phyloP scores from a whole-genome alignment of 345 rosid genomes.

The Barbarea vulgaris region DNA sequence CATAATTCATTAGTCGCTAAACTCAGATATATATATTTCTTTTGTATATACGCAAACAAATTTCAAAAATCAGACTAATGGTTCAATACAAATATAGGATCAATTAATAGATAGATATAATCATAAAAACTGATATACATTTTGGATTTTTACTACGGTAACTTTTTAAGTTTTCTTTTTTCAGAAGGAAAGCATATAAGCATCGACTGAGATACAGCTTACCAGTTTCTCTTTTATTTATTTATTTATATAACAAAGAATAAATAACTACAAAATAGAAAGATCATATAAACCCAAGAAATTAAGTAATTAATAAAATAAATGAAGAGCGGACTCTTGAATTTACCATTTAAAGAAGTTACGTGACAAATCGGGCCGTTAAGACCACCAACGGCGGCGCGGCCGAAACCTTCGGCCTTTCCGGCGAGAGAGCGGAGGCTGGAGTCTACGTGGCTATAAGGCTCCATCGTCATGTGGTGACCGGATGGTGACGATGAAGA shows the following conservation, averaged over 20 bases:
- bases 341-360: slow-evolving; percentile 68
- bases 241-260: background rate
- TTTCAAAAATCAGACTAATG: background rate
- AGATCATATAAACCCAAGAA: slow-evolving; percentile 1
- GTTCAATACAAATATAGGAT: background rate
- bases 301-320: background rate
- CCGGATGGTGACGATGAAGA: slow-evolving; percentile 5
- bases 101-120: background rate
- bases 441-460: slow-evolving; percentile 71
- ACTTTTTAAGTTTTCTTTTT: background rate
- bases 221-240: background rate
- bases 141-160: background rate
- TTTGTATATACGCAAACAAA: background rate
- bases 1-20: background rate
- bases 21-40: background rate
- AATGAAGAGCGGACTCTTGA: background rate
- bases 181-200: background rate
- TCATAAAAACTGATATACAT: background rate
- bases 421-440: slow-evolving; percentile 78
- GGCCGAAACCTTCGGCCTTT: slow-evolving; percentile 91
- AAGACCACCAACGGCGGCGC: slow-evolving; percentile 80
- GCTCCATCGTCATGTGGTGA: slow-evolving; percentile 42
- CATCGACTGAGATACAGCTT: background rate
- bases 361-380: slow-evolving; percentile 67
- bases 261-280: background rate